These are phyloP conservation scores for Ogataea degrootiae DNA, from an alignment of 805 yeast species.

Conservation along the genomic window DNA sequence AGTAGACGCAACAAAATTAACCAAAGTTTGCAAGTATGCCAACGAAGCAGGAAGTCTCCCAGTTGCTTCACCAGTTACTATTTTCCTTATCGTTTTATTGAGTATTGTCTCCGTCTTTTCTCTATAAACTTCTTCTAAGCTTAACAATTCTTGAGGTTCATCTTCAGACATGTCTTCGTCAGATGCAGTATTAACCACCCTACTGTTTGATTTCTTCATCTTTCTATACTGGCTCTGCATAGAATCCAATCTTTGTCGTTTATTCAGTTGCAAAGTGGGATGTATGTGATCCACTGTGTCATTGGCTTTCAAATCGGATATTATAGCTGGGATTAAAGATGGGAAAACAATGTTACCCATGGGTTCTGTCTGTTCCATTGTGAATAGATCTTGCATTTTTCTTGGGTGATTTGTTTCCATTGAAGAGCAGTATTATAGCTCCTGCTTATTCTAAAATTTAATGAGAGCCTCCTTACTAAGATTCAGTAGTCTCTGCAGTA, in stretches of 20 bases:
- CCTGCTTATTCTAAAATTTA: no score
- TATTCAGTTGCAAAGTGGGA: neutral
- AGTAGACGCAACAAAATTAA: slow-evolving; percentile 1
- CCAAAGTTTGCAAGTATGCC: slow-evolving; percentile 8
- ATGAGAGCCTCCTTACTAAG: no score
- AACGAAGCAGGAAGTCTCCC: slow-evolving; percentile 8
- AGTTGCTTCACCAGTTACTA: slow-evolving; percentile 5
- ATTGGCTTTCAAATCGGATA: no score
- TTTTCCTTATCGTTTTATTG: slow-evolving; percentile 9
- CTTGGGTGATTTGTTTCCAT: no score
- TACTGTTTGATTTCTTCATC: neutral
- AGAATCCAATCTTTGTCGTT: neutral
- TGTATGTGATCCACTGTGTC: no score
- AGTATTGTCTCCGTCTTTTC: neutral
- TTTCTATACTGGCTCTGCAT: neutral
- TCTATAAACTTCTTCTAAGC: neutral
- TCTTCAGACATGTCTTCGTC: neutral
- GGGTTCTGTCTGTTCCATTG: no score
- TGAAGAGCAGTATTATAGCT: no score
- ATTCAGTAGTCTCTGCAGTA: no score
- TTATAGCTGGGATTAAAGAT: no score
- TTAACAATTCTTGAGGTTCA: neutral
- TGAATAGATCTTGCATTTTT: no score
- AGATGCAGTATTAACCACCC: neutral
- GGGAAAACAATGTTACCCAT: no score